Percentiles rank a stretch among this genome's conserved stretches.
phyloP scores from a whole-genome alignment of 192 early-diverging fungal species.

The Backusella tuberculispora region DNA sequence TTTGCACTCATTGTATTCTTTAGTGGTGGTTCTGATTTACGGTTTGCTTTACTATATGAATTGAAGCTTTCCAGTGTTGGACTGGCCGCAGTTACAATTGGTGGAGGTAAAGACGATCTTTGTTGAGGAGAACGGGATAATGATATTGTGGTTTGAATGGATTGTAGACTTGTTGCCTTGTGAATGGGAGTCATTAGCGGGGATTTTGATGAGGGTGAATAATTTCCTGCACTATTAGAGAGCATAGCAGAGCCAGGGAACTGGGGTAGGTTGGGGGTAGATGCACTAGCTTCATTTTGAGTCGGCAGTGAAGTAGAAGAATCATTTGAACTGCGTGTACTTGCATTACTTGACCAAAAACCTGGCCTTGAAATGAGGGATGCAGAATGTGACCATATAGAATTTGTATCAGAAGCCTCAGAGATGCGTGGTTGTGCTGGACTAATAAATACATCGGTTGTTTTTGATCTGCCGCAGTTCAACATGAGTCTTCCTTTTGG shows the following conservation, averaged over 20 bases:
- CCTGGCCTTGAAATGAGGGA: conserved; percentile 22
- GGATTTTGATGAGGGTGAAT: conserved; percentile 14
- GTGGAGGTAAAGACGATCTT: background rate
- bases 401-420: conserved; percentile 27
- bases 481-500: conserved; percentile 57
- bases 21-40: conserved; percentile 22
- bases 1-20: background rate
- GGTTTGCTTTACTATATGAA: conserved; percentile 1
- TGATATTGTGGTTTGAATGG: conserved; percentile 9
- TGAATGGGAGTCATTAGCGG: conserved; percentile 5
- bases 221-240: conserved; percentile 12
- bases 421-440: conserved; percentile 23
- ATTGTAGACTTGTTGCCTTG: background rate
- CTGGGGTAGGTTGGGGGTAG: conserved; percentile 25
- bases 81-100: background rate
- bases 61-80: background rate
- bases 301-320: conserved; percentile 18
- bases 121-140: conserved; percentile 3
- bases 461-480: conserved; percentile 45
- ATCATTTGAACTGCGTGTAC: conserved; percentile 30
- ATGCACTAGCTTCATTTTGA: background rate
- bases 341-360: conserved; percentile 23
- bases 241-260: conserved; percentile 27
- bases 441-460: conserved; percentile 23
- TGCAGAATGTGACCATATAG: conserved; percentile 23